phyloP scores from a whole-genome alignment of 148 eudicot genomes.

The Polygonum aviculare region DNA sequence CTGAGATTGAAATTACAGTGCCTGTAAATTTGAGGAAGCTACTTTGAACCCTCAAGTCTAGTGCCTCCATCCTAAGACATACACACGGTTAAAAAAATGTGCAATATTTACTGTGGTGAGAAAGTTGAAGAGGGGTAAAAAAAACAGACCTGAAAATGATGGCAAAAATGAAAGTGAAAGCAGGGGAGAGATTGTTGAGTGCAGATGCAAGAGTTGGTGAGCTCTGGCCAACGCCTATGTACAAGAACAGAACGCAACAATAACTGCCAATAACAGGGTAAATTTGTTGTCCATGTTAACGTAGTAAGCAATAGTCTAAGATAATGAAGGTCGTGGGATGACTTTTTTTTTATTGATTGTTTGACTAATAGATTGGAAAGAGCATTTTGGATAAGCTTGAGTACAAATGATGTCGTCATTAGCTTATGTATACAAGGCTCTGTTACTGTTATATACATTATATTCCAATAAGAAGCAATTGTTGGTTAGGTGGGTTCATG shows the following conservation, averaged over 20 bases:
- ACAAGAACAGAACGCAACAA: constrained; percentile 1
- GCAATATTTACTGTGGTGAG: background rate
- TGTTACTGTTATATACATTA: too few species aligned
- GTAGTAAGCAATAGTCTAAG: background rate
- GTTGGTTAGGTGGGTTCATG: background rate
- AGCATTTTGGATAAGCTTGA: background rate
- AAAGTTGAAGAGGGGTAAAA: background rate
- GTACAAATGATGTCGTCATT: background rate
- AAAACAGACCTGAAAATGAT: constrained; percentile 6
- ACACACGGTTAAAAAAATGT: background rate
- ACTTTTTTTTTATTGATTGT: background rate
- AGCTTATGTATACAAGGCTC: too few species aligned
- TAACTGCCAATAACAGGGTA: background rate
- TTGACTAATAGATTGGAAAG: background rate
- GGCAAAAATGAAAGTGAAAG: constrained; percentile 9
- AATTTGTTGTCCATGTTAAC: background rate
- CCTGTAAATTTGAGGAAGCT: constrained; percentile 28
- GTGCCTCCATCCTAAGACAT: constrained; percentile 32
- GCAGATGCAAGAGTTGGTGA: constrained; percentile 10
- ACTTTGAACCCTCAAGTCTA: constrained; percentile 26
- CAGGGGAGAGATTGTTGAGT: constrained; percentile 8
- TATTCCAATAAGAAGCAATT: too few species aligned
- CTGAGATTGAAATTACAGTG: constrained; percentile 31
- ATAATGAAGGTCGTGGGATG: background rate
- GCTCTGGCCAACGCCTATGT: constrained; percentile 5